A percentile compares a stretch with the other conserved stretches of the same genome.
phyloP scores from a whole-genome alignment of 1,284 basidiomycete species.

The Fomitopsis pinicola region DNA sequence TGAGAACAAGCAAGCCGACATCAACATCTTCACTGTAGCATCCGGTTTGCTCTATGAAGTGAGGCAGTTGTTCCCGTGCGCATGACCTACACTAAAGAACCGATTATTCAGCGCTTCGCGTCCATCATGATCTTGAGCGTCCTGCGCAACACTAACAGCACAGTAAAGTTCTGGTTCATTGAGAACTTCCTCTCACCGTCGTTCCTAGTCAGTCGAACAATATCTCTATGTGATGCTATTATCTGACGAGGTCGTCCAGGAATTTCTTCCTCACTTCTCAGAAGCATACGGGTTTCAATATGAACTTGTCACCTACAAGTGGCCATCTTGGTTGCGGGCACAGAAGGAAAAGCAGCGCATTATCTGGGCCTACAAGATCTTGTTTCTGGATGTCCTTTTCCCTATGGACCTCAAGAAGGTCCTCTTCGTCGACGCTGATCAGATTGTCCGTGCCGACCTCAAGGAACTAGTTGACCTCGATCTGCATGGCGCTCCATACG shows the following conservation, averaged over 20 bases:
- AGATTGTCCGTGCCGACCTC: slow-evolving; percentile 95
- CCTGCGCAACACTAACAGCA: slow-evolving; percentile 86
- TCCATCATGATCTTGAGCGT: slow-evolving; percentile 99
- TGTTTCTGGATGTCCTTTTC: slow-evolving; percentile 98
- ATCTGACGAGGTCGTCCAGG: slow-evolving; percentile 38
- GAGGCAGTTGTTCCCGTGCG: slow-evolving; percentile 7
- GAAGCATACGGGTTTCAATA: slow-evolving; percentile 91
- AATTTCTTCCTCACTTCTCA: slow-evolving; percentile 93
- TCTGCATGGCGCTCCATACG: slow-evolving; percentile 88
- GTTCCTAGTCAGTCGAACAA: slow-evolving; percentile 66
- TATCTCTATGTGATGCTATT: not conserved
- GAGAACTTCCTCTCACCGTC: slow-evolving; percentile 98
- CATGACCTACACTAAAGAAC: not conserved
- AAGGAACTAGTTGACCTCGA: slow-evolving; percentile 91
- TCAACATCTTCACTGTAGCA: slow-evolving; percentile 99
- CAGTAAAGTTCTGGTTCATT: slow-evolving; percentile 99
- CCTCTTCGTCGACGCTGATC: slow-evolving; percentile 97
- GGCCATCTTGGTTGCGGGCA: slow-evolving; percentile 95
- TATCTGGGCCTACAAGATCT: slow-evolving; percentile 99
- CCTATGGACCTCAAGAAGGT: slow-evolving; percentile 98
- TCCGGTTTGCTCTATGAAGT: slow-evolving; percentile 96
- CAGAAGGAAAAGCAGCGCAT: slow-evolving; percentile 97
- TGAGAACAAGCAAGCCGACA: slow-evolving; percentile 66
- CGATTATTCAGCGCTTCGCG: slow-evolving; percentile 75
- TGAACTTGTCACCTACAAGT: slow-evolving; percentile 97